Evolutionary conservation across 2,329 filamentous ascomycete species (phyloP), one percentile per base, ranked within the genome.

Genomic region (Xylaria polymorpha): DNA sequence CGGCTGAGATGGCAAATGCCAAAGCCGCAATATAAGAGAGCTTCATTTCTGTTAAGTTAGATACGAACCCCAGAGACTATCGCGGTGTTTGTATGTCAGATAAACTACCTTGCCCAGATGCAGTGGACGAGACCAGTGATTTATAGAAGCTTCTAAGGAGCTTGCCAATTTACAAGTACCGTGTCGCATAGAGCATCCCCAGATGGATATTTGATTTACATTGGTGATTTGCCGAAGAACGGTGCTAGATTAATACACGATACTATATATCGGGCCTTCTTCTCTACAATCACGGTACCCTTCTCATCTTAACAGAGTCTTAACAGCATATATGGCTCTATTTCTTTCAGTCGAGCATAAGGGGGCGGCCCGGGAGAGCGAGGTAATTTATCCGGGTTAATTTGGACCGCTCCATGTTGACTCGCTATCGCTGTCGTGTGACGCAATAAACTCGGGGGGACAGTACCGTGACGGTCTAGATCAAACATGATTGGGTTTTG

Each of bases 1-100:
- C 78, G 15, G 79, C 81, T 29, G 80, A 77, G 41, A 80, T 71
- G 71, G 78, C 76, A 37, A 78, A 78, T 9, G 78, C 79, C 66
- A 81, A 72, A 51, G 79, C 66, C 29, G 78, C 73, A 18, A 78
- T 64, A 39, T 79, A 57, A 29, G 79, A 80, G 72, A 80, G 73
- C 78, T 81, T 82, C 81, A 83, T 83, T 62, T 68, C 76, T 74
- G 61, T 61, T 66, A 25, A 51, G 48, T 56, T 56, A 15, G 32
- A 22, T 46, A 43, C 39, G 20, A 44, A 50, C 41, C 39, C 29
- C 39, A 22, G 9, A 32, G 55, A 48, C 18, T 66, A 32, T 25
- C 25, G 57, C 44, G 60, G 46, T 37, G 22, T 25, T 60, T 61
- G 51, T 35, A 55, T 41, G 37, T 15, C 18, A 51, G 29, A 39